A percentile compares a stretch with the other conserved stretches of the same genome.
Conservation (phyloP, 306 rosid genomes). For the Citrullus colocynthis region DNA sequence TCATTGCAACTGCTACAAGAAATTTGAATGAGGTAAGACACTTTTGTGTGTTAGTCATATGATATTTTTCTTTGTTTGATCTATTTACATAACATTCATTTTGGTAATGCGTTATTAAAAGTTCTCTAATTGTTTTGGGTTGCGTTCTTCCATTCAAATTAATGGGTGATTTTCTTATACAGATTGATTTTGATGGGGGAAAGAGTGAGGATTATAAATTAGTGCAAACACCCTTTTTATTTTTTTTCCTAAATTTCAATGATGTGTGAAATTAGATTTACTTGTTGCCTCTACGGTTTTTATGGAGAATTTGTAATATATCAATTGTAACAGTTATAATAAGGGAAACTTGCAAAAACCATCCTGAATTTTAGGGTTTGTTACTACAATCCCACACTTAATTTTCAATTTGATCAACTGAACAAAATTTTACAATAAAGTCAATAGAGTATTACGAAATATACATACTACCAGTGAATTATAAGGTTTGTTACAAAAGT, state of each 20-base stretch:
- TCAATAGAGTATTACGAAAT: no score
- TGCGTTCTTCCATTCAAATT: background rate
- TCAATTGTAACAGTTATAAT: background rate
- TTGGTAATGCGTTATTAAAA: no score
- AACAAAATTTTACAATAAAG: no score
- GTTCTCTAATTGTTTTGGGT: background rate
- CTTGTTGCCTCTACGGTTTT: background rate
- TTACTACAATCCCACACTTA: background rate
- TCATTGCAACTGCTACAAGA: constrained; percentile 61
- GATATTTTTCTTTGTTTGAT: background rate
- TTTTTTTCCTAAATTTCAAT: background rate
- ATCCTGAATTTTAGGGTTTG: background rate
- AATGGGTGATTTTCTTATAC: background rate
- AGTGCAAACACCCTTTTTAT: background rate
- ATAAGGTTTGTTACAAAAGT: background rate
- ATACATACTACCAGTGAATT: background rate
- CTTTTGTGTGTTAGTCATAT: background rate
- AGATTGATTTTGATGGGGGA: background rate
- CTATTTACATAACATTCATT: background rate
- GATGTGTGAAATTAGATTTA: background rate
- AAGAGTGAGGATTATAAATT: background rate
- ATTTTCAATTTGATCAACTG: background rate
- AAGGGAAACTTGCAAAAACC: background rate
- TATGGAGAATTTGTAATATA: background rate
- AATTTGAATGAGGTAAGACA: constrained; percentile 56